Evolutionary conservation across 305 asterid species (phyloP).

Genomic region (Fraxinus baroniana): DNA sequence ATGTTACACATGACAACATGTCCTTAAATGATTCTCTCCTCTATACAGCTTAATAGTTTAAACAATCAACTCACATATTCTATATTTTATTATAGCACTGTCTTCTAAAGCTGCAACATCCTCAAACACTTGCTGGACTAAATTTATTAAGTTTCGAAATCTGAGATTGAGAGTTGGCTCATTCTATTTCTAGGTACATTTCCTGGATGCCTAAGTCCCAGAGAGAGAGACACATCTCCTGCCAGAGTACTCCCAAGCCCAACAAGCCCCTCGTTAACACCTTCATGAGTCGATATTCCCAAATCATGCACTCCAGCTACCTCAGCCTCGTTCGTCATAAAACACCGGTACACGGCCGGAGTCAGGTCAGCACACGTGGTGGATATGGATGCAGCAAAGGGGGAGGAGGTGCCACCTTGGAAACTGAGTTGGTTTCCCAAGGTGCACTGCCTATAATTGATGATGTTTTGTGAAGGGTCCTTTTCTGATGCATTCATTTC

Average conservation of each 20-base stretch:
- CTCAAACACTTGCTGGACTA: background rate
- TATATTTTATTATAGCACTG: background rate
- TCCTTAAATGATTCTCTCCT: background rate
- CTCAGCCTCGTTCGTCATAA: constrained; percentile 16
- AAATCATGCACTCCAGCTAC: background rate
- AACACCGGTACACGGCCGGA: constrained; percentile 27
- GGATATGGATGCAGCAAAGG: constrained; percentile 8
- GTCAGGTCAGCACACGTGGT: background rate
- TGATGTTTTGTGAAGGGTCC: constrained; percentile 43
- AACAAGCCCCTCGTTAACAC: constrained; percentile 5
- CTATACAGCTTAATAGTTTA: constrained; percentile 1
- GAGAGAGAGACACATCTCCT: constrained; percentile 62
- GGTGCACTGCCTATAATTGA: constrained; percentile 34
- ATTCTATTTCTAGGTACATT: constrained; percentile 45
- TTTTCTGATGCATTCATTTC: constrained; percentile 44
- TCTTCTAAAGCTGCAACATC: background rate
- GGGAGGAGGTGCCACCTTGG: constrained; percentile 24
- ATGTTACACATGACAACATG: background rate
- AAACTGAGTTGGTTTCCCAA: constrained; percentile 40
- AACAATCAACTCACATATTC: constrained; percentile 1
- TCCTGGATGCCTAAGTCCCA: constrained; percentile 65
- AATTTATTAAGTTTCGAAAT: constrained; percentile 43
- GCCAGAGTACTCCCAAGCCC: constrained; percentile 24
- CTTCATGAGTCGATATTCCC: constrained; percentile 5
- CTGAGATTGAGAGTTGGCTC: constrained; percentile 48